Conservation (phyloP, 495 filamentous ascomycete species). For the Neurospora hispaniola region DNA sequence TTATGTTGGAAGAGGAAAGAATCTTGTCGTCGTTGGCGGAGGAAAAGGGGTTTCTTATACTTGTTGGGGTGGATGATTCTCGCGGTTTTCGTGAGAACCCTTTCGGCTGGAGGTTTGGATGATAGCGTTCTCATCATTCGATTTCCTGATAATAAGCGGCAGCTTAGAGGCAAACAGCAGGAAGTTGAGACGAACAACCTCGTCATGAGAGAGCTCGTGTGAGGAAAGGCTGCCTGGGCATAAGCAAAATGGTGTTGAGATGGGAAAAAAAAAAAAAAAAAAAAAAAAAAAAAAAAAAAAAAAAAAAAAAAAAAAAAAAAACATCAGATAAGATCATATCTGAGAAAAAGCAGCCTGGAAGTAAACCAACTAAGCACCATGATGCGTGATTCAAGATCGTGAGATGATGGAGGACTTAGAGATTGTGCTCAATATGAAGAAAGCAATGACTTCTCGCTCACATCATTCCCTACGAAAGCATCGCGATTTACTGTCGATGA, state of each 20-base stretch:
- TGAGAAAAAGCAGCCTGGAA: background rate
- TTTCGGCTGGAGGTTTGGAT: background rate
- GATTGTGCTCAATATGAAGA: too few species aligned
- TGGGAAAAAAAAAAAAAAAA: too few species aligned
- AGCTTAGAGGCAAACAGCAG: background rate
- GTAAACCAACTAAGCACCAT: background rate
- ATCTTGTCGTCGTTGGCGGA: background rate
- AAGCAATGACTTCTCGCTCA: too few species aligned
- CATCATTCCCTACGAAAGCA: background rate
- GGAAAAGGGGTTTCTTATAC: background rate
- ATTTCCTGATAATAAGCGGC: background rate
- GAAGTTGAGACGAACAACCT: background rate
- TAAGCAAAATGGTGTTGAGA: background rate
- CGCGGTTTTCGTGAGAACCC: background rate
- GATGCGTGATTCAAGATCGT: background rate
- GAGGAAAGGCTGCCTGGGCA: background rate
- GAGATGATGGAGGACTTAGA: background rate
- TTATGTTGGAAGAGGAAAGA: background rate
- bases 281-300: too few species aligned
- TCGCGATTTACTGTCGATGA: background rate
- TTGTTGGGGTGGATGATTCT: background rate
- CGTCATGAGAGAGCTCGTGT: background rate
- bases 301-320: too few species aligned
- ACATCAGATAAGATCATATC: too few species aligned
- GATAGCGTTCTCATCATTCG: fast-evolving